These are phyloP conservation scores for Stylonectria norvegica DNA, from an alignment of 2,329 filamentous ascomycete species.

Conservation along the genomic window DNA sequence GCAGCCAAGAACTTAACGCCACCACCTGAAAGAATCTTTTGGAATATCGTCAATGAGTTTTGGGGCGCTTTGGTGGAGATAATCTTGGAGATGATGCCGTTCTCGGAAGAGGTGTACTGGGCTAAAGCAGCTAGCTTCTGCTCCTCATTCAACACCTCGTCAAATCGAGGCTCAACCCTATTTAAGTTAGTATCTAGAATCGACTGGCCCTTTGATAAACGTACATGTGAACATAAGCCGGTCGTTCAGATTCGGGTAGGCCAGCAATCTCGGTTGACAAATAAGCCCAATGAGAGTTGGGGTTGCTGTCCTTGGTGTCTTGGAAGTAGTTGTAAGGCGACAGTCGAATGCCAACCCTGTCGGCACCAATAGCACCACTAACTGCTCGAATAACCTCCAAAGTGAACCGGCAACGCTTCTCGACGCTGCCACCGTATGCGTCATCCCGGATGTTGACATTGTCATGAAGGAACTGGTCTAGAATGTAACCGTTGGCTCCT, in stretches of 20 bases:
- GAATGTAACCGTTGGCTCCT: conserved; percentile 21
- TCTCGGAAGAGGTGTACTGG: conserved; percentile 1
- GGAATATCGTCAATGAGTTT: conserved; percentile 39
- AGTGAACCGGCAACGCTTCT: conserved; percentile 20
- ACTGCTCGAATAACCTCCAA: conserved; percentile 18
- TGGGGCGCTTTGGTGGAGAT: conserved; percentile 14
- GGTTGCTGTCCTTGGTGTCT: conserved; percentile 28
- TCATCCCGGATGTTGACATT: conserved; percentile 19
- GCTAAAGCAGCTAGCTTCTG: conserved; percentile 40
- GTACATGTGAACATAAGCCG: conserved; percentile 45
- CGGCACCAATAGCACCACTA: conserved; percentile 15
- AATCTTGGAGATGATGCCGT: conserved; percentile 6
- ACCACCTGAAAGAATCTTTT: conserved; percentile 36
- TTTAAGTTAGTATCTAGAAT: neutral
- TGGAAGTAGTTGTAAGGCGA: conserved; percentile 33
- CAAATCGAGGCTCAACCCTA: conserved; percentile 45
- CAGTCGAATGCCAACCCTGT: conserved; percentile 20
- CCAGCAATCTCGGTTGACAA: conserved; percentile 33
- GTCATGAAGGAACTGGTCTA: conserved; percentile 18
- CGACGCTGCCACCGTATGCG: conserved; percentile 18
- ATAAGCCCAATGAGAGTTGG: conserved; percentile 35
- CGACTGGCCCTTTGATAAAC: conserved; percentile 2
- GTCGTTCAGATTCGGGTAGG: conserved; percentile 33
- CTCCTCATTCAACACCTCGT: conserved; percentile 43
- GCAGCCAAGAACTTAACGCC: conserved; percentile 47